Evolutionary conservation across 495 filamentous ascomycete species (phyloP).

Genomic region (Aspergillus hancockii): DNA sequence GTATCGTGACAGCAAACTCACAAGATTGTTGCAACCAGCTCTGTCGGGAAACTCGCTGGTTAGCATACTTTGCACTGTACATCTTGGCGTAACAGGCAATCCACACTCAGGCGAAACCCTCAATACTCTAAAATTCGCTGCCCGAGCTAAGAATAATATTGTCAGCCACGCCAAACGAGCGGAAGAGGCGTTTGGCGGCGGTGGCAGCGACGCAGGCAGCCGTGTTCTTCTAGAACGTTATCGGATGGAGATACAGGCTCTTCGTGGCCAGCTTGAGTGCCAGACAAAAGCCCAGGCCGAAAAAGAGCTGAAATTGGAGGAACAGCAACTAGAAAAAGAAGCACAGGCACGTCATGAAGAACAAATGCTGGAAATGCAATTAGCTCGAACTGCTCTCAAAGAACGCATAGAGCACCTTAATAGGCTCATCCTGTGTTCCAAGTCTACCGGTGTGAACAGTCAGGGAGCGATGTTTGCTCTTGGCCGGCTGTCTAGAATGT

Average conservation of each 20-base stretch:
- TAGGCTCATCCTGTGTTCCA: conserved; percentile 90
- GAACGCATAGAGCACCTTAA: conserved; percentile 98
- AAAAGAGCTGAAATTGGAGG: conserved; percentile 65
- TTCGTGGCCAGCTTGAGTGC: conserved; percentile 77
- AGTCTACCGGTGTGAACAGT: conserved; percentile 87
- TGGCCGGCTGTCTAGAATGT: conserved; percentile 67
- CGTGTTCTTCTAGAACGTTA: conserved; percentile 90
- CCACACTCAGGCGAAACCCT: conserved; percentile 84
- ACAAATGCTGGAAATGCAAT: conserved; percentile 97
- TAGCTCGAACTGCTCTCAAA: conserved; percentile 92
- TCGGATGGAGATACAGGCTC: conserved; percentile 85
- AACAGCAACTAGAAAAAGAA: conserved; percentile 75
- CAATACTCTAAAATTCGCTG: conserved; percentile 96
- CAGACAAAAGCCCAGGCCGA: conserved; percentile 71
- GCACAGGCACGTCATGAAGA: conserved; percentile 87
- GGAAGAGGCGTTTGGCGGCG: conserved; percentile 79
- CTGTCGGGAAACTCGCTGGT: conserved; percentile 92
- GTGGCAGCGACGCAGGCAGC: conserved; percentile 73
- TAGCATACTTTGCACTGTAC: conserved; percentile 94
- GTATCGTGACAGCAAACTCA: conserved; percentile 96
- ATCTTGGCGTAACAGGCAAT: conserved; percentile 65
- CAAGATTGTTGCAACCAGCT: conserved; percentile 86
- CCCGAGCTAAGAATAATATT: conserved; percentile 95
- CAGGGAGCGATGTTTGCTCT: conserved; percentile 71
- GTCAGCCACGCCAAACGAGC: conserved; percentile 95